Evolutionary conservation across 768 basidiomycete species (phyloP), one percentile per base, ranked within the genome.

Genomic region (Saitozyma podzolica): DNA sequence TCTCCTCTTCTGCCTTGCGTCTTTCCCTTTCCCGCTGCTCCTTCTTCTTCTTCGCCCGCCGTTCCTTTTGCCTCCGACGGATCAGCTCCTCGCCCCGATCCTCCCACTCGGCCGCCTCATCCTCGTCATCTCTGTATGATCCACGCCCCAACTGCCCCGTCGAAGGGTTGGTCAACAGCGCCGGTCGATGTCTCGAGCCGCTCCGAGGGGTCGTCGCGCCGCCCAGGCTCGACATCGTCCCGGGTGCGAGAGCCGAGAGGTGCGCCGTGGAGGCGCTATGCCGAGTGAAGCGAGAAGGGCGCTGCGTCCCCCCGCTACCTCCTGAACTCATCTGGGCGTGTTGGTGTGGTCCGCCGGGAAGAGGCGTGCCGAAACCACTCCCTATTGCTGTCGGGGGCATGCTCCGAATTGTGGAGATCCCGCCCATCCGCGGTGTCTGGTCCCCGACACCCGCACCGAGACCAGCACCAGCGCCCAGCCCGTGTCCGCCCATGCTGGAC

Each of bases 11-110:
- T 6, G 40, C 64, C 2, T 57, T 43, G 16, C 61, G 56, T 47
- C 68, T 63, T 53, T 61, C 65, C 43, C 59, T 59, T 54, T 64
- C 70, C 20, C 45, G 45, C 45, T 47, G 13, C 64, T 65, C 61
- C 66, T 61, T 65, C 13, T 56, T 55, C 61, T 73, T 68, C 63
- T 76, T 73, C 56, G 65, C 62, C 20, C 65, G 69, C 40, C 70
- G 59, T 58, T 81, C 81, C 48, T 69, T 73, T 68, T 78, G 77
- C 40, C 82, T 62, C 50, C 75, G 64, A 54, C 77, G 64, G 54
- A 83, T 78, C n/a, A 83, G 79, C 59, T 78, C 78, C 48, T 80
- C 81, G 4, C 82, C 82, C 19, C 81, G 63, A 66, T 83, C 82
- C 17, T 66, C 63, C 5, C 70, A 68, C 47, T 66, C 58, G 20